These are phyloP conservation scores for Helminthosporium solani DNA, from an alignment of 2,329 filamentous ascomycete species.

Conservation along the genomic window DNA sequence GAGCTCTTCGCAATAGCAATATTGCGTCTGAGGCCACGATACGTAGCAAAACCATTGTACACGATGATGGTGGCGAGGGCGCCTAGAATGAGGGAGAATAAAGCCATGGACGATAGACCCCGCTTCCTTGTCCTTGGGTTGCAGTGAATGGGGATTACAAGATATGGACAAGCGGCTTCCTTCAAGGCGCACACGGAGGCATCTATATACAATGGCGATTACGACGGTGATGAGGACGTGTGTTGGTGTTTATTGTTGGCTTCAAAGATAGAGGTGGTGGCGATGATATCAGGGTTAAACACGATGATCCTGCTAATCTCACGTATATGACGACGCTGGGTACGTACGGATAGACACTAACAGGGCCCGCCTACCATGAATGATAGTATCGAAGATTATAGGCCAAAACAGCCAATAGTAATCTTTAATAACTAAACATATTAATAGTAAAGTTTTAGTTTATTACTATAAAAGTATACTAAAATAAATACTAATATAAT, in stretches of 20 bases:
- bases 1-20: slow-evolving; percentile 48
- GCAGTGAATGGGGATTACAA: background rate
- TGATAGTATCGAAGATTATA: no score
- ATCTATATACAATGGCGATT: no score
- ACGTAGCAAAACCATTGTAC: slow-evolving; percentile 34
- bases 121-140: background rate
- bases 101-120: background rate
- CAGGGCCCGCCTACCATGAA: no score
- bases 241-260: slow-evolving; percentile 1
- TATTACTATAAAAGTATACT: no score
- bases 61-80: slow-evolving; percentile 31
- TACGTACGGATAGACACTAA: no score
- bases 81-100: slow-evolving; percentile 23
- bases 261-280: background rate
- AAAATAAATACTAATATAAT: no score
- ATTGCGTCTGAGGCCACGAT: slow-evolving; percentile 44
- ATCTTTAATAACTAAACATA: no score
- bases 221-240: no score
- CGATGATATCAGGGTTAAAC: slow-evolving; percentile 26
- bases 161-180: background rate
- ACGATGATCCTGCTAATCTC: no score
- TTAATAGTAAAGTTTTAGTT: no score
- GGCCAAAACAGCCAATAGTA: no score
- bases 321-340: no score
- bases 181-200: background rate